A percentile compares a stretch with the other conserved stretches of the same genome.
These are phyloP conservation scores for Penicillium diatomitis DNA, from an alignment of 495 filamentous ascomycete species.

Conservation along the genomic window DNA sequence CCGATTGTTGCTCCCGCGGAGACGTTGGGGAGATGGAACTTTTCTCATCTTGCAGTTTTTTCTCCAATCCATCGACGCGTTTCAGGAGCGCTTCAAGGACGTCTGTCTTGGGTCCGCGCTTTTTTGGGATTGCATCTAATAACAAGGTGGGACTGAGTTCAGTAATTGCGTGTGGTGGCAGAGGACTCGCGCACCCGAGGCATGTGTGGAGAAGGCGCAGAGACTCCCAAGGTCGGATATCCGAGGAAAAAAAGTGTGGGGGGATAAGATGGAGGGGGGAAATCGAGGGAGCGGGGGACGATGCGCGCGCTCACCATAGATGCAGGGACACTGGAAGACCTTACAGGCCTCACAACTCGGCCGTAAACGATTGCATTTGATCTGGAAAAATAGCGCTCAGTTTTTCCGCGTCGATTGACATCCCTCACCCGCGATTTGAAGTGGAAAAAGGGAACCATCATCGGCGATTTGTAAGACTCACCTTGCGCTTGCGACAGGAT, in stretches of 20 bases:
- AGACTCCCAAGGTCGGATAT: too few species aligned
- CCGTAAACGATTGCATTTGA: conserved; percentile 80
- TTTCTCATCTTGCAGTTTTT: conserved; percentile 60
- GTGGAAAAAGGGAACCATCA: not conserved
- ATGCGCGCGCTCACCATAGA: conserved; percentile 57
- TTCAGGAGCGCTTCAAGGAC: conserved; percentile 77
- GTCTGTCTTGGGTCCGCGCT: conserved; percentile 80
- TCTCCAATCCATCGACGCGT: conserved; percentile 75
- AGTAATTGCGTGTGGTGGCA: not conserved
- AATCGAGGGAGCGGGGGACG: not conserved
- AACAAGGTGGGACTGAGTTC: not conserved
- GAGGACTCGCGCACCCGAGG: too few species aligned
- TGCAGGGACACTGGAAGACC: conserved; percentile 78
- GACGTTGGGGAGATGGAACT: conserved; percentile 42
- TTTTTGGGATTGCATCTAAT: conserved; percentile 81
- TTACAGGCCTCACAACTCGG: conserved; percentile 83
- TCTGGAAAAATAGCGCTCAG: conserved; percentile 35
- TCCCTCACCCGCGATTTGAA: not conserved
- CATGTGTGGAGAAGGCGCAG: too few species aligned
- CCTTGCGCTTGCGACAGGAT: conserved; percentile 82
- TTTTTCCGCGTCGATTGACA: not conserved
- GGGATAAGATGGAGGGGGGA: too few species aligned
- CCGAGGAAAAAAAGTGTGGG: too few species aligned
- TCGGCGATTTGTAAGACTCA: conserved; percentile 12
- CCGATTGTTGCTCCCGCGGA: conserved; percentile 10